These are phyloP conservation scores for Trichophyton simii DNA, from an alignment of 2,329 filamentous ascomycete genomes.

Conservation along the genomic window DNA sequence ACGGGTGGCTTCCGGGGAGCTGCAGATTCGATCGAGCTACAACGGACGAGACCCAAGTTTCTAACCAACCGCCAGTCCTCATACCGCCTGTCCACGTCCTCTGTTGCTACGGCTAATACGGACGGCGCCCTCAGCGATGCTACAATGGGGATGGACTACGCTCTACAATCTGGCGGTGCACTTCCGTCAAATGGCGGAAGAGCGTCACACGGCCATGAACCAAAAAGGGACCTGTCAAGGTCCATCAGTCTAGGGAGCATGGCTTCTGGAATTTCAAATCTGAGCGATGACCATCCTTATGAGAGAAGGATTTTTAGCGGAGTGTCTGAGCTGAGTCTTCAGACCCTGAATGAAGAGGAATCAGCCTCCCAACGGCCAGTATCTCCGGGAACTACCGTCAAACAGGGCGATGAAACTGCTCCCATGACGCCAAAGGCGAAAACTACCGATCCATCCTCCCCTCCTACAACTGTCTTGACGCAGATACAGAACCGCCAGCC, in stretches of 20 bases:
- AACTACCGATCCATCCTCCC: constrained; percentile 44
- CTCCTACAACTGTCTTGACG: constrained; percentile 78
- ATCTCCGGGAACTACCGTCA: constrained; percentile 28
- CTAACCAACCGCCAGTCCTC: constrained; percentile 44
- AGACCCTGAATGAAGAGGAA: constrained; percentile 49
- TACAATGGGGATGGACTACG: constrained; percentile 66
- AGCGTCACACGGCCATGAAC: constrained; percentile 23
- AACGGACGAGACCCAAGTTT: constrained; percentile 42
- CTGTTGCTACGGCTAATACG: constrained; percentile 41
- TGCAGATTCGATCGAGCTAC: constrained; percentile 16
- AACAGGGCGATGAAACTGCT: constrained; percentile 28
- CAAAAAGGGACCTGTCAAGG: constrained; percentile 48
- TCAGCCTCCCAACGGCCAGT: constrained; percentile 23
- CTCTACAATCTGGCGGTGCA: constrained; percentile 69
- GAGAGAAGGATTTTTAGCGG: constrained; percentile 32
- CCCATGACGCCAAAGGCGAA: constrained; percentile 61
- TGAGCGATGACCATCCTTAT: constrained; percentile 38
- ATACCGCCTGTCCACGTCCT: constrained; percentile 48
- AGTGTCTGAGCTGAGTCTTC: constrained; percentile 37
- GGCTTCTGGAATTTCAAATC: constrained; percentile 55
- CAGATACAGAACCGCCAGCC: constrained; percentile 82
- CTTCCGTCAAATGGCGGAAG: constrained; percentile 36
- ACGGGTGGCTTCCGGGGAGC: constrained; percentile 15
- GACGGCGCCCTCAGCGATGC: constrained; percentile 57
- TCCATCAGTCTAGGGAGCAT: constrained; percentile 83